Evolutionary conservation across 2,329 filamentous ascomycete species (phyloP).

Genomic region (Talaromyces rugulosus): DNA sequence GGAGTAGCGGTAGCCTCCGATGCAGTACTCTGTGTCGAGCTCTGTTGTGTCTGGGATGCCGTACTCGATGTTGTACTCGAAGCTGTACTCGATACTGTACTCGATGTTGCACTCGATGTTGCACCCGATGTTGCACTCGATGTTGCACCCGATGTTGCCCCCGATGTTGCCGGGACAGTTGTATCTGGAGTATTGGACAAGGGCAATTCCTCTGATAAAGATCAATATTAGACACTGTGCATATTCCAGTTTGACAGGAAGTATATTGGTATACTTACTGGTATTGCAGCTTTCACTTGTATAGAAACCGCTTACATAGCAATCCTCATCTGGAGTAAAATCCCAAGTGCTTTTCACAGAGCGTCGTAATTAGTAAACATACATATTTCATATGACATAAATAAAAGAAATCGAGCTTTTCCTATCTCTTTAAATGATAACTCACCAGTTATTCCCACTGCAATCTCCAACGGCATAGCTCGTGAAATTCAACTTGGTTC

Average conservation of each 20-base stretch:
- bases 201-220: background rate
- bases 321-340: background rate
- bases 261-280: background rate
- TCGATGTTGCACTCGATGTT: background rate
- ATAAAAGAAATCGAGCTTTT: background rate
- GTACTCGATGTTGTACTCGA: background rate
- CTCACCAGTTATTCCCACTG: background rate
- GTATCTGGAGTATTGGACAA: background rate
- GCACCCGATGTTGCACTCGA: no score
- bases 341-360: background rate
- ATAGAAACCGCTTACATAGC: background rate
- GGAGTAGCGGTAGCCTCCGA: background rate
- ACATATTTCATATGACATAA: background rate
- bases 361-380: background rate
- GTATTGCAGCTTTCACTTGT: background rate
- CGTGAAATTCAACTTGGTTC: background rate
- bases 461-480: constrained; percentile 1
- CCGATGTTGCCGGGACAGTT: background rate
- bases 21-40: background rate
- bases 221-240: background rate
- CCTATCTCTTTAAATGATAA: background rate
- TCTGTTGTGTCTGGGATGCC: background rate
- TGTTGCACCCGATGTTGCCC: no score
- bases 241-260: background rate
- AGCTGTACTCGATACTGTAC: background rate